phyloP scores from a whole-genome alignment of 2,329 filamentous ascomycete genomes.

The Pestalotiopsis fici region DNA sequence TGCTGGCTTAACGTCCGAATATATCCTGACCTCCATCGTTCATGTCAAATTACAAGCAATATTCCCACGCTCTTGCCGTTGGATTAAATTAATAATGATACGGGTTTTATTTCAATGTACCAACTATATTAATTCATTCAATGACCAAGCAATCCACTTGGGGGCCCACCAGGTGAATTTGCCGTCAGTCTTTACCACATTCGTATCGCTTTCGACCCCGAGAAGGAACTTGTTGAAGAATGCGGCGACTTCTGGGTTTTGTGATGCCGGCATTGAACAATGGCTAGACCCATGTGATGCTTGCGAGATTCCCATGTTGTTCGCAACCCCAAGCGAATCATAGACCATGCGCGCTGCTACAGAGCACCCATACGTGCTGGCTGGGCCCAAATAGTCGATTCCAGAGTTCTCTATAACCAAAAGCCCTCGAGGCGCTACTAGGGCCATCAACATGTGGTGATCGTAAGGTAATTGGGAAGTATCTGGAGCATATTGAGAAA shows the following conservation, averaged over 20 bases:
- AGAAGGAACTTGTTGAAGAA: constrained; percentile 18
- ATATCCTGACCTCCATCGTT: too few relatives aligned
- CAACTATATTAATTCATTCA: not conserved
- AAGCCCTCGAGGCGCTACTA: constrained; percentile 48
- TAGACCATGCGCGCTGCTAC: constrained; percentile 24
- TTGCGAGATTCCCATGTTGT: constrained; percentile 13
- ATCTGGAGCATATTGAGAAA: constrained; percentile 53
- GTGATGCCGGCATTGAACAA: constrained; percentile 14
- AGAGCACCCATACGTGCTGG: constrained; percentile 44
- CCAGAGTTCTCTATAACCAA: constrained; percentile 49
- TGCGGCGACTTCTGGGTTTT: constrained; percentile 15
- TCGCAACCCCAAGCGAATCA: constrained; percentile 25
- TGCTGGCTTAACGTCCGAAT: too few relatives aligned
- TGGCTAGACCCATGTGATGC: constrained; percentile 10
- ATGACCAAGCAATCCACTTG: constrained; percentile 15
- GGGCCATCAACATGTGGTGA: constrained; percentile 49
- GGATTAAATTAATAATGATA: too few relatives aligned
- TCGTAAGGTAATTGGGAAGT: constrained; percentile 45
- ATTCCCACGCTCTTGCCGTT: too few relatives aligned
- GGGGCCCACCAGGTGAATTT: constrained; percentile 11
- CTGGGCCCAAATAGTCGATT: constrained; percentile 46
- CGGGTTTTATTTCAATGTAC: too few relatives aligned
- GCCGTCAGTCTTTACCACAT: constrained; percentile 17
- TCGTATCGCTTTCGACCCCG: constrained; percentile 6
- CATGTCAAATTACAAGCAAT: too few relatives aligned